Evolutionary conservation across 1,139 yeast species (phyloP), one percentile per base, ranked within the genome.

Genomic region (Debaryomyces sp.): DNA sequence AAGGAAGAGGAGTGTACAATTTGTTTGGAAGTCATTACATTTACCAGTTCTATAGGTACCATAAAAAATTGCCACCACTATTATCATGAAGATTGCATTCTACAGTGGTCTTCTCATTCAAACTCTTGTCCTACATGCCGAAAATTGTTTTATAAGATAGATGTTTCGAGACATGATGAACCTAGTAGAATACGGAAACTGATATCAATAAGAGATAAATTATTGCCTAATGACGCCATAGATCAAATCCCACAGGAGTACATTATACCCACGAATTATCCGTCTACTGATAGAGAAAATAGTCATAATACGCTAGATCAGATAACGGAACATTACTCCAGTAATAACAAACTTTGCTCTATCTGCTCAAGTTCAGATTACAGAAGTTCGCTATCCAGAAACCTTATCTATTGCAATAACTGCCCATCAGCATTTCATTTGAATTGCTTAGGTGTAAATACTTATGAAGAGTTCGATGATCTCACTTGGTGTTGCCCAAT

Each of bases 61-160:
- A 61, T 79, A 6, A 64, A 67, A 15, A 67, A 68, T 23, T 80
- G 84, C 56, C 57, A 57, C 30, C 81, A 77, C 54, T 57, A 57
- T 45, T 80, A 79, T 55, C 85, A 81, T 55, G 70, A 72, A 6
- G 56, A 62, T 18, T 81, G 85, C 53, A 66, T 80, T 23, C 49
- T 63, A 12, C 68, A 67, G 34, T 81, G 85, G 85, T 63, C 77
- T n/a, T 57, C 64, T 26, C 70, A 72, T 41, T 76, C 83, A 34
- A 79, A 78, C 59, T 70, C 77, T 41, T 81, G 85, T 55, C 84
- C 84, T 2, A 78, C 79, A 1, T 81, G 85, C 58, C 74, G 84
- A 23, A 59, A 62, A 41, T 58, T 62, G 21, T 76, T 64, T 56
- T 58, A 71, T 52, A 56, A 58, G 46, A 62, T 75, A 40, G 63